Conservation (phyloP, 768 basidiomycete genomes). For the Postia placenta region DNA sequence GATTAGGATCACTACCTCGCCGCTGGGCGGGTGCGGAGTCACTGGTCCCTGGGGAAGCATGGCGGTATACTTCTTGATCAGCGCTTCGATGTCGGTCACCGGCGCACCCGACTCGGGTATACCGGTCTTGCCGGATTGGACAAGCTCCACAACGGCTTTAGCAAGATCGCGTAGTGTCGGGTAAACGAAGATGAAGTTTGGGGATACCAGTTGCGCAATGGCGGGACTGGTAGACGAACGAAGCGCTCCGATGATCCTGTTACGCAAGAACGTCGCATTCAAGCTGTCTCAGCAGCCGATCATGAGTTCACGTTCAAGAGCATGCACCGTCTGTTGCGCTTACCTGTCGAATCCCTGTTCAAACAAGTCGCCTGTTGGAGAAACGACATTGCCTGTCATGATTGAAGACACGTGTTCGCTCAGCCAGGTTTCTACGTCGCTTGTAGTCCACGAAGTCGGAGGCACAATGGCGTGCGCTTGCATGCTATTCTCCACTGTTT, state of each 20-base stretch:
- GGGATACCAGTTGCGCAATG: constrained; percentile 1
- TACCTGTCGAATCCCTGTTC: constrained; percentile 35
- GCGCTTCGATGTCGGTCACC: constrained; percentile 11
- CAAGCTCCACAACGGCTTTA: not conserved
- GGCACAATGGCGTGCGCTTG: constrained; percentile 5
- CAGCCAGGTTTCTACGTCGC: constrained; percentile 11
- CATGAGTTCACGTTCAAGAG: not conserved
- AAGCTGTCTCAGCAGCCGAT: constrained; percentile 12
- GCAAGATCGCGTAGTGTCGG: constrained; percentile 12
- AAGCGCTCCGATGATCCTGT: constrained; percentile 24
- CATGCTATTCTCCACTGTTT: constrained; percentile 9
- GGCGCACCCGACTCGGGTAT: constrained; percentile 8
- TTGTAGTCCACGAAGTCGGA: constrained; percentile 7
- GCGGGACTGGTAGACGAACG: constrained; percentile 9
- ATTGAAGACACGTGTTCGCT: constrained; percentile 7
- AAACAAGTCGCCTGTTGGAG: constrained; percentile 33
- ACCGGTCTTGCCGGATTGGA: constrained; percentile 10
- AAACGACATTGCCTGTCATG: constrained; percentile 9
- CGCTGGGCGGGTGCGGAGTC: not conserved
- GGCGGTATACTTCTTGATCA: constrained; percentile 36
- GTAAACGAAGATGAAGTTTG: constrained; percentile 13
- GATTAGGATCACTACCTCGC: constrained; percentile 21
- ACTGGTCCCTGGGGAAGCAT: constrained; percentile 7
- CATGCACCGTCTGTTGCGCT: not conserved
- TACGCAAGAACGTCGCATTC: constrained; percentile 27